Evolutionary conservation across 768 basidiomycete genomes (phyloP).

Genomic region (Termitomyces sp.): DNA sequence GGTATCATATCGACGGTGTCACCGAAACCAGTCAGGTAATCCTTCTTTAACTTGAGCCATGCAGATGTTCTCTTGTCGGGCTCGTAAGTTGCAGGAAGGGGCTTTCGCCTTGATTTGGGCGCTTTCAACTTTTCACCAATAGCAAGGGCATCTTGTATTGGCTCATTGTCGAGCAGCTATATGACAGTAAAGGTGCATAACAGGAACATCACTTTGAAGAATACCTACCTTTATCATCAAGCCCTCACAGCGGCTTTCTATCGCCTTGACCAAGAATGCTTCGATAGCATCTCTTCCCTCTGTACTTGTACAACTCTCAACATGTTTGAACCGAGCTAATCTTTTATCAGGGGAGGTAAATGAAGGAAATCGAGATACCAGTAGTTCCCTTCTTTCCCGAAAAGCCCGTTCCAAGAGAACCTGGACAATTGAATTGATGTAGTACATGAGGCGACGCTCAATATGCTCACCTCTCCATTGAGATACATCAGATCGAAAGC

Average conservation of each 20-base stretch:
- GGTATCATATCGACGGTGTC: slow-evolving; percentile 72
- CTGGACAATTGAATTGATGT: slow-evolving; percentile 29
- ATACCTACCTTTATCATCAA: slow-evolving; percentile 82
- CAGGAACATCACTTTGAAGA: background rate
- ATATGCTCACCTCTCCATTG: slow-evolving; percentile 60
- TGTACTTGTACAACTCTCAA: slow-evolving; percentile 64
- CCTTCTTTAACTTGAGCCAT: slow-evolving; percentile 92
- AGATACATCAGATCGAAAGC: slow-evolving; percentile 88
- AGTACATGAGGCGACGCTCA: slow-evolving; percentile 1
- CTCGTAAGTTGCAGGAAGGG: slow-evolving; percentile 84
- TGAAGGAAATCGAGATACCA: slow-evolving; percentile 60
- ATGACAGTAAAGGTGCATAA: background rate
- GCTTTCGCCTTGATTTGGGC: slow-evolving; percentile 47
- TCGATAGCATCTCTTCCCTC: slow-evolving; percentile 58
- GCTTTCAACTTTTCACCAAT: slow-evolving; percentile 16
- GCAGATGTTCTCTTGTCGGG: slow-evolving; percentile 81
- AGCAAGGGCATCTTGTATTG: slow-evolving; percentile 25
- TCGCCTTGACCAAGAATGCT: slow-evolving; percentile 70
- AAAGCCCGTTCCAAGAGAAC: slow-evolving; percentile 64
- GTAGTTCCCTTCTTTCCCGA: slow-evolving; percentile 59
- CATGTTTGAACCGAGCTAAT: slow-evolving; percentile 65
- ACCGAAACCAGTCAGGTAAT: slow-evolving; percentile 79
- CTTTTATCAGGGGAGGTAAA: slow-evolving; percentile 35
- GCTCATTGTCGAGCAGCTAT: slow-evolving; percentile 62
- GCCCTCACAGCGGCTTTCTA: slow-evolving; percentile 83